Conservation (phyloP, 2,329 filamentous ascomycete genomes). For the Magnaporthiopsis poae region DNA sequence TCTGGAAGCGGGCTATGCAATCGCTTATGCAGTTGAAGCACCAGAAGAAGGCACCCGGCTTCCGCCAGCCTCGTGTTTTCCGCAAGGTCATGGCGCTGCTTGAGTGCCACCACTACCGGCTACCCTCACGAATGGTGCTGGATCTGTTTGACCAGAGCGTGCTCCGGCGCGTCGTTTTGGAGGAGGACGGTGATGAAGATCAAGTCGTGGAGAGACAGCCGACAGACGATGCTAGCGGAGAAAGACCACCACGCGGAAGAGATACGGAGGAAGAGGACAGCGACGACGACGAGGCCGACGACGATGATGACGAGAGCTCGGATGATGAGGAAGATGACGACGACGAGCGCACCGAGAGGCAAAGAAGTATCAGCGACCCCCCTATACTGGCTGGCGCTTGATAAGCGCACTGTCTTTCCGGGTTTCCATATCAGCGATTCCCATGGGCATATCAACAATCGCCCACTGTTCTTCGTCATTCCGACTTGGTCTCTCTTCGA, state of each 20-base stretch:
- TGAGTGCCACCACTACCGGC: slow-evolving; percentile 79
- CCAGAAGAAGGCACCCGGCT: slow-evolving; percentile 63
- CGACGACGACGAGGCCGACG: slow-evolving; percentile 8
- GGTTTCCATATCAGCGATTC: background rate
- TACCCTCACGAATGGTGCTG: slow-evolving; percentile 80
- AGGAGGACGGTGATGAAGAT: slow-evolving; percentile 45
- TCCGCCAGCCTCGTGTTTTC: slow-evolving; percentile 69
- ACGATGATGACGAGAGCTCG: slow-evolving; percentile 13
- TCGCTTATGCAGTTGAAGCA: slow-evolving; percentile 73
- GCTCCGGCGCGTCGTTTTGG: slow-evolving; percentile 72
- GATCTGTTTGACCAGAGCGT: slow-evolving; percentile 91
- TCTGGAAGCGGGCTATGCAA: slow-evolving; percentile 75
- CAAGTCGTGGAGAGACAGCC: slow-evolving; percentile 19
- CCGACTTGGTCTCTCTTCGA: background rate
- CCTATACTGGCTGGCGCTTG: slow-evolving; percentile 10
- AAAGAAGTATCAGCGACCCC: slow-evolving; percentile 39
- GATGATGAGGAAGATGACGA: slow-evolving; percentile 44
- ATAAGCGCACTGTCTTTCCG: background rate
- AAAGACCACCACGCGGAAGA: slow-evolving; percentile 13
- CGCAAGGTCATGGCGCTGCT: slow-evolving; percentile 74
- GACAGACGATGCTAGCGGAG: slow-evolving; percentile 13
- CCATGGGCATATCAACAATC: background rate
- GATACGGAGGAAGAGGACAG: slow-evolving; percentile 19
- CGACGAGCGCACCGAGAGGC: slow-evolving; percentile 49
- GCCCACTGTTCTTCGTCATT: background rate